Conservation (phyloP, 768 basidiomycete species). For the Scleroderma bovista region DNA sequence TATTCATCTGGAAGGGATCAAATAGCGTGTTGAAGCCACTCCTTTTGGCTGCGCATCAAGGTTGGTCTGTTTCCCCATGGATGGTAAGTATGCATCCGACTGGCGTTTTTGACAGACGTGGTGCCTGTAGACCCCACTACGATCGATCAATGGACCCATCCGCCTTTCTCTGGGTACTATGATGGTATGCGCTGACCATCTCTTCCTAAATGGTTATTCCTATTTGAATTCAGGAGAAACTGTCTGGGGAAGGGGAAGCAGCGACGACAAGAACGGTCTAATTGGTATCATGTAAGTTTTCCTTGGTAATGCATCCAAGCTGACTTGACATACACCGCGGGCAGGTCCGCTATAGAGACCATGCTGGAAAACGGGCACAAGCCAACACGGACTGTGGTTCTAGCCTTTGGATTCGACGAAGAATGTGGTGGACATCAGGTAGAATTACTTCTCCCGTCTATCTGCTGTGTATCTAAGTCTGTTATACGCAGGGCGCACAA, state of each 20-base stretch:
- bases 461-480: neutral
- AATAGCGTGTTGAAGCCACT: constrained; percentile 47
- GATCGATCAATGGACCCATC: constrained; percentile 50
- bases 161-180: constrained; percentile 59
- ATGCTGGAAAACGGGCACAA: constrained; percentile 55
- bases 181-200: constrained; percentile 36
- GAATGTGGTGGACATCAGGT: constrained; percentile 53
- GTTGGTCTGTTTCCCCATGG: constrained; percentile 20
- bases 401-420: constrained; percentile 75
- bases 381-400: constrained; percentile 57
- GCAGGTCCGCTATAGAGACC: constrained; percentile 53
- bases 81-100: neutral
- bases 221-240: neutral
- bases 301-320: neutral
- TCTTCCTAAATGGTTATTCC: too few species aligned
- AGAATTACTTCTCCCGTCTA: constrained; percentile 1
- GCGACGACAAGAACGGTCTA: constrained; percentile 63
- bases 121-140: constrained; percentile 61
- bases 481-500: constrained; percentile 45
- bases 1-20: constrained; percentile 55
- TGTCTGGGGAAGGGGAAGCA: constrained; percentile 47
- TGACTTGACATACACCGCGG: neutral
- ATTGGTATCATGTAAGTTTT: constrained; percentile 51
- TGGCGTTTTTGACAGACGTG: too few species aligned
- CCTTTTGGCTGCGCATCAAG: constrained; percentile 50